Base-by-base conservation (phyloP, 768 basidiomycete genomes). In the Rubroboletus pulcherrimus region DNA sequence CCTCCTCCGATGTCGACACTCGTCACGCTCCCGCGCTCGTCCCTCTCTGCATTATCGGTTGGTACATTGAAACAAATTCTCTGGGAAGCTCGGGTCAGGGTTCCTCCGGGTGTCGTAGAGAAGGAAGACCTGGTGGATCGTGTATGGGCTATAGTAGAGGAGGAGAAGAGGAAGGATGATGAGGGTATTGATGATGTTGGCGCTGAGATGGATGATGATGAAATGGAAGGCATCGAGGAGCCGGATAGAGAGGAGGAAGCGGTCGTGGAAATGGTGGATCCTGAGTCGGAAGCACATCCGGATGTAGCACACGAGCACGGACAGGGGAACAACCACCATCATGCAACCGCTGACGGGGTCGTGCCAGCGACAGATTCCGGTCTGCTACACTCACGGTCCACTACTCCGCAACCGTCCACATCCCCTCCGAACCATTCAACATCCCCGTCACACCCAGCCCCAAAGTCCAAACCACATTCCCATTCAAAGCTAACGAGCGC, bases 101-200 rank as follows among this genome's bases (percentile, higher is more conserved):
- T 80, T 51, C 71, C 69, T 19, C 63, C 63, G 0, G 63, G 62
- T 38, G 74, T 94, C 2, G 74, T 96, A n/a, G 94, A 97, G 75
- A 97, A 97, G 75, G 74, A 78, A 24, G 91, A 93, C 48, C 70
- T 93, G n/a, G 89, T 93, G 14, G 77, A 70, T 41, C 89, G 87
- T 64, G 91, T 91, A 26, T 61, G 74, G 53, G 73, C 43, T 24
- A 15, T 93, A 12, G 72, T 92, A 17, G 85, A 85, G 49, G 84
- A 84, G 56, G 89, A 91, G 67, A 57, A 81, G 80, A 60, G 66
- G 80, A 55, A 75, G 40, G 74, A 73, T n/a, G 77, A 79, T 40
- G 78, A 81, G 56, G 59, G 79, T 75, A 50, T 56, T 14, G 56
- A 61, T 24, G 53, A 56, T 31, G 5, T 24, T 10, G 52, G 14